These are phyloP conservation scores for Grigorovia humatica DNA, from an alignment of 805 yeast genomes.

Conservation along the genomic window DNA sequence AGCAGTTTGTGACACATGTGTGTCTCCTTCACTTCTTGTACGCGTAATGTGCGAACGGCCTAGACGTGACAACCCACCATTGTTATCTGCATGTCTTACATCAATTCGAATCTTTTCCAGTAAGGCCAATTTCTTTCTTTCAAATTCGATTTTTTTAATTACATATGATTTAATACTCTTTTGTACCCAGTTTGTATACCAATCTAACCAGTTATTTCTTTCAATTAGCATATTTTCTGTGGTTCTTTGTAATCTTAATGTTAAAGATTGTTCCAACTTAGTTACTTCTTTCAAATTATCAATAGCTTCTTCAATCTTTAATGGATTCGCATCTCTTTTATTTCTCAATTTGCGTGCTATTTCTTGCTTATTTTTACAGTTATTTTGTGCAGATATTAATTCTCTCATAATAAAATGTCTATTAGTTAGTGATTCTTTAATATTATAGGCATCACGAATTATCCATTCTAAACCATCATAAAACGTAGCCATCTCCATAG, in stretches of 20 bases:
- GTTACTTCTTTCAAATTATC: slow-evolving; percentile 69
- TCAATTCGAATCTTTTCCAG: slow-evolving; percentile 65
- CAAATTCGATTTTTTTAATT: slow-evolving; percentile 70
- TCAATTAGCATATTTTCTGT: slow-evolving; percentile 80
- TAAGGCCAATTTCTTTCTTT: slow-evolving; percentile 64
- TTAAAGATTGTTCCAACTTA: slow-evolving; percentile 61
- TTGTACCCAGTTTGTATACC: slow-evolving; percentile 48
- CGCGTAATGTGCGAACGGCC: slow-evolving; percentile 33
- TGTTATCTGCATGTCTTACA: slow-evolving; percentile 61
- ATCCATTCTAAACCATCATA: slow-evolving; percentile 65
- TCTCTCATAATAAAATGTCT: slow-evolving; percentile 91
- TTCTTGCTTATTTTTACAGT: slow-evolving; percentile 57
- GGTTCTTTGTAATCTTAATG: slow-evolving; percentile 69
- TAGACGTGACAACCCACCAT: slow-evolving; percentile 73
- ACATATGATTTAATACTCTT: slow-evolving; percentile 48
- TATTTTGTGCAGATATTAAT: slow-evolving; percentile 64
- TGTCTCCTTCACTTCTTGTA: not conserved
- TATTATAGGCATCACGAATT: slow-evolving; percentile 67
- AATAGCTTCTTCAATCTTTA: slow-evolving; percentile 85
- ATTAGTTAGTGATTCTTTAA: slow-evolving; percentile 88
- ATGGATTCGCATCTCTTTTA: slow-evolving; percentile 67
- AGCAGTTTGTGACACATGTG: slow-evolving; percentile 34
- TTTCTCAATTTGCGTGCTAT: slow-evolving; percentile 62
- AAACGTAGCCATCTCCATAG: slow-evolving; percentile 60
- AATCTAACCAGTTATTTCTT: slow-evolving; percentile 38